Conservation (phyloP, 2,329 filamentous ascomycete species). For the Alternaria angustiovoidea region DNA sequence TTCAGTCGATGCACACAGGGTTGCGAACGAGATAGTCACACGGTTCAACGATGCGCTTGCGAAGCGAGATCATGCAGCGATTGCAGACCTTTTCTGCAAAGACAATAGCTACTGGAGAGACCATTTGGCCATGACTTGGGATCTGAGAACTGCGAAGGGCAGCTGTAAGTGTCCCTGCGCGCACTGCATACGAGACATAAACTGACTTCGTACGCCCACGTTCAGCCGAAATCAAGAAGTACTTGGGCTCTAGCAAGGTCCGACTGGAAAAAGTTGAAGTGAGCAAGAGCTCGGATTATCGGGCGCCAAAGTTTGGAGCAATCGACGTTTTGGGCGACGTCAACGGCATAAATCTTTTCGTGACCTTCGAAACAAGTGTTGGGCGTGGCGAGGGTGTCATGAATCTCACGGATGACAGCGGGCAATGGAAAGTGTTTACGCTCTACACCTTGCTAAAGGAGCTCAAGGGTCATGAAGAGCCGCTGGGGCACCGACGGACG, state of each 20-base stretch:
- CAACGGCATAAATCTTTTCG: constrained; percentile 38
- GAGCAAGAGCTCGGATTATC: constrained; percentile 31
- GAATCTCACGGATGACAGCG: constrained; percentile 44
- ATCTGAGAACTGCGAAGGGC: constrained; percentile 61
- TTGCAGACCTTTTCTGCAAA: constrained; percentile 57
- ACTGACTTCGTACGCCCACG: neutral
- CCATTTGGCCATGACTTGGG: constrained; percentile 64
- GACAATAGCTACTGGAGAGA: constrained; percentile 67
- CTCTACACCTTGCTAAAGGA: constrained; percentile 49
- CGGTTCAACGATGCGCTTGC: constrained; percentile 55
- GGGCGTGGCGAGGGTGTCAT: constrained; percentile 46
- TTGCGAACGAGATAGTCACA: constrained; percentile 52
- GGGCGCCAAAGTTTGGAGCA: constrained; percentile 35
- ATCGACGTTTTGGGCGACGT: constrained; percentile 43
- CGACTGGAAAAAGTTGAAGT: constrained; percentile 42
- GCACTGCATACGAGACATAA: neutral
- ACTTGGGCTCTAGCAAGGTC: constrained; percentile 43
- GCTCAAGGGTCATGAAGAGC: constrained; percentile 49
- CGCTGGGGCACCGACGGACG: constrained; percentile 30
- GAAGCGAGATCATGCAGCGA: constrained; percentile 43
- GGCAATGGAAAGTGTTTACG: constrained; percentile 52
- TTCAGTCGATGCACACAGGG: constrained; percentile 47
- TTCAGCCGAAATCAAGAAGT: constrained; percentile 49
- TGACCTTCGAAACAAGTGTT: constrained; percentile 41
- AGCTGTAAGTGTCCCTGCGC: constrained; percentile 41